A percentile compares a stretch with the other conserved stretches of the same genome.
Evolutionary conservation across 2,329 filamentous ascomycete species (phyloP).

Genomic region (Lojkania enalia): DNA sequence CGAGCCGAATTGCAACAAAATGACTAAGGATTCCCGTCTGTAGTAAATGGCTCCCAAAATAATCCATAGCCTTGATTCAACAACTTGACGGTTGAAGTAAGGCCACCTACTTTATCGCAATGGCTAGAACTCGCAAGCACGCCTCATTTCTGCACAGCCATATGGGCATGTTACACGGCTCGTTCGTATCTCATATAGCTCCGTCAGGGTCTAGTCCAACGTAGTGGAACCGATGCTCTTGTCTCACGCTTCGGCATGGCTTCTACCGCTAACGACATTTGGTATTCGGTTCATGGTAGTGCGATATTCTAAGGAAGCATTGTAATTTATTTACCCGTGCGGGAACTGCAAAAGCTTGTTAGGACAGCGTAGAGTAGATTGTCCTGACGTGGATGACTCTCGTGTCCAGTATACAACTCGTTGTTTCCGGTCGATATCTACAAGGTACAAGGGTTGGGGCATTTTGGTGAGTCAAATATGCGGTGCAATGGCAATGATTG

Average conservation of each 20-base stretch:
- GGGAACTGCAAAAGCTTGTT: constrained; percentile 11
- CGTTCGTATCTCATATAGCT: background rate
- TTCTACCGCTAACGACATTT: constrained; percentile 5
- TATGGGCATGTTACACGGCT: constrained; percentile 4
- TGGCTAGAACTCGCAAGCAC: constrained; percentile 1
- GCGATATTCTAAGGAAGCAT: constrained; percentile 11
- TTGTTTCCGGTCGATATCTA: background rate
- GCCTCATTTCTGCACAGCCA: constrained; percentile 4
- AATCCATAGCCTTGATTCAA: no score
- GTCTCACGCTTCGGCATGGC: constrained; percentile 11
- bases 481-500: constrained; percentile 13
- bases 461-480: constrained; percentile 14
- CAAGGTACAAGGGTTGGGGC: constrained; percentile 5
- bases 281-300: constrained; percentile 9
- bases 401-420: background rate
- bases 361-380: constrained; percentile 3
- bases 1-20: no score
- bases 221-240: constrained; percentile 12
- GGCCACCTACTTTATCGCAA: background rate
- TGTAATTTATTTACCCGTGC: constrained; percentile 17
- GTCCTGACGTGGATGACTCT: constrained; percentile 6
- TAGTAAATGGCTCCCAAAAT: no score
- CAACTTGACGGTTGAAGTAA: no score
- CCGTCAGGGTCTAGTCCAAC: constrained; percentile 15
- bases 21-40: no score